Evolutionary conservation across 352 stramenopile species (phyloP), one percentile per base, ranked within the genome.

Genomic region (Phytopythium ostracodes): DNA sequence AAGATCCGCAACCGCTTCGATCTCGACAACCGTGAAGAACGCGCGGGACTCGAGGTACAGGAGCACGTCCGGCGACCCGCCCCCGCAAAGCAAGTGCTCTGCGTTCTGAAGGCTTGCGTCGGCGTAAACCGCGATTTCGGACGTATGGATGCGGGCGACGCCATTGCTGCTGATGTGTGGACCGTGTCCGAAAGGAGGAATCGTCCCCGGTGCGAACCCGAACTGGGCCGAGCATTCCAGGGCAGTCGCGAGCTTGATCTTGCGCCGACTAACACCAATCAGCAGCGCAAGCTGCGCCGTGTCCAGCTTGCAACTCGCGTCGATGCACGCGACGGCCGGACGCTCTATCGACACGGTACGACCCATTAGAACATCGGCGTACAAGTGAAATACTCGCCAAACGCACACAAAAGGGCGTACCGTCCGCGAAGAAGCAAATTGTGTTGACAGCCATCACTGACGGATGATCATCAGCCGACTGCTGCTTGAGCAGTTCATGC

Each of bases 391-490:
- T n/a, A 10, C 9, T 47, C 40, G 51, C 58, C 18, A 22, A 29
- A 14, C 15, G 36, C 29, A 33, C 29, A 33, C 3, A 33, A 8
- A 61, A 24, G 8, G 7, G 24, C 70, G 33, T 65, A 88, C 80
- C 79, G 63, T 89, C 72, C 8, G 77, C 77, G 44, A 91, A 88
- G 47, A 92, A 86, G 60, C 84, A 92, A 44, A 92, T 89, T 31
- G 73, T 77, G 65, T 92, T 92, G 47, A 88, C 68, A 10, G 78
- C 72, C 22, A 81, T 65, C 44, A 88, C 81, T 1, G 51, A 50
- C 17, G n/a, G 67, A 22, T 64, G 61, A 11, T 71, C 47, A 22
- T 67, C 56, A 11, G 29, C 47, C 10, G 47, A 40, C 49, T 72
- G 38, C 6, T 64, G 33, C 46, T 81, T 43, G 11, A 87, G 60